Base-by-base conservation (phyloP, 192 early-diverging fungal genomes). In the Coemansia sp. region DNA sequence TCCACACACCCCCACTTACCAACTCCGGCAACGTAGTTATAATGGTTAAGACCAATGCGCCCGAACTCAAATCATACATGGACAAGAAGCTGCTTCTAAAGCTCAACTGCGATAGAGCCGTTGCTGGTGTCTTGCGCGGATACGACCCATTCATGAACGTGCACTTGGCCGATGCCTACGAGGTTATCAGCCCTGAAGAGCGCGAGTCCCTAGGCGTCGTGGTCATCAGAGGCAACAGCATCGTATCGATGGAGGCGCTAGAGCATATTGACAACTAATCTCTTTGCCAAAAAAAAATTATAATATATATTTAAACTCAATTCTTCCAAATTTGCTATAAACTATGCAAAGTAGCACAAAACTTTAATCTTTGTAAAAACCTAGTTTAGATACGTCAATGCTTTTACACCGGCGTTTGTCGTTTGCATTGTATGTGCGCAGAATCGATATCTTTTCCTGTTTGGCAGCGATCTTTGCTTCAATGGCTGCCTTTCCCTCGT, bases 121-220 rank as follows among this genome's bases (percentile, higher is more conserved):
- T 99, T 35, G 92, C 89, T n/a, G 98, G 98, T 36, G 82, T 98
- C 36, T 89, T 99, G 72, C 92, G 98, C 43, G 97, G 98, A n/a
- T 99, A 89, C 71, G 98, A 99, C 72, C 91, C 98, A 19, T 99
- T 98, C 84, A 97, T 99, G 98, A 99, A 99, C 85, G 72, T 99
- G 66, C 95, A 98, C 36, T 77, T 99, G 66, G 97, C 95, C 62
- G 94, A 98, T 41, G 88, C 95, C 25, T 84, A 90, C 31, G 97
- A 99, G 74, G 89, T 92, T 60, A 78, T 91, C 17, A 84, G 83
- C 7, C 86, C 86, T 2, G 86, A 84, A 24, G 89, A 94, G 62
- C 87, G 85, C 45, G 64, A 84, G n/a, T 65, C 86, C 1, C 92
- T 99, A 47, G 96, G 97, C 54, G 96, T 92, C 76, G 88, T 96